A percentile compares a stretch with the other conserved stretches of the same genome.
phyloP scores from a whole-genome alignment of 2,329 filamentous ascomycete species.

The Clonostachys sp. region DNA sequence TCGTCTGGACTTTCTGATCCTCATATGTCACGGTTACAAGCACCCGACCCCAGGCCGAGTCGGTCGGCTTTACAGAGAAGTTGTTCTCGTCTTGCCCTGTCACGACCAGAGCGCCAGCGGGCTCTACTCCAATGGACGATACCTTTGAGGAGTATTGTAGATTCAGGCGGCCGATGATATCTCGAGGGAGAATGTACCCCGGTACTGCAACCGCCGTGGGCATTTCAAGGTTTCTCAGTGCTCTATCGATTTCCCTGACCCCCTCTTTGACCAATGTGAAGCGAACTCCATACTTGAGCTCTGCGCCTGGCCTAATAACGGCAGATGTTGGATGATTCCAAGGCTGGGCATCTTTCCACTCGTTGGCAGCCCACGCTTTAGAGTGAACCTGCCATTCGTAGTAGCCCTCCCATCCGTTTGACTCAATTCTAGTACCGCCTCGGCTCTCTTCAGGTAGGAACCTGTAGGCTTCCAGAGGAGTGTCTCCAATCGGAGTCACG shows the following conservation, averaged over 20 bases:
- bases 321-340: conserved; percentile 51
- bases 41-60: conserved; percentile 41
- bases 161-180: conserved; percentile 37
- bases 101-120: conserved; percentile 27
- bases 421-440: conserved; percentile 34
- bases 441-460: conserved; percentile 40
- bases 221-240: conserved; percentile 32
- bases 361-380: conserved; percentile 48
- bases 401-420: conserved; percentile 54
- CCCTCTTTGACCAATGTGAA: conserved; percentile 39
- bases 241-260: conserved; percentile 40
- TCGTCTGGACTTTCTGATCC: conserved; percentile 40
- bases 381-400: conserved; percentile 56
- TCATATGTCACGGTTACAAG: conserved; percentile 41
- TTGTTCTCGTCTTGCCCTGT: conserved; percentile 13
- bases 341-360: conserved; percentile 44
- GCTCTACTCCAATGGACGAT: conserved; percentile 28
- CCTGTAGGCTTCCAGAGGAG: conserved; percentile 50
- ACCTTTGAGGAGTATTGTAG: conserved; percentile 34
- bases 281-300: conserved; percentile 40
- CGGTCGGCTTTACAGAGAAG: conserved; percentile 36
- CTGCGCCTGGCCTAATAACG: conserved; percentile 35
- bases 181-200: conserved; percentile 47
- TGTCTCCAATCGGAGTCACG: conserved; percentile 43
- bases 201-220: conserved; percentile 48